A percentile compares a stretch with the other conserved stretches of the same genome.
phyloP scores from a whole-genome alignment of 257 asterid species.

The Solanum pennellii region DNA sequence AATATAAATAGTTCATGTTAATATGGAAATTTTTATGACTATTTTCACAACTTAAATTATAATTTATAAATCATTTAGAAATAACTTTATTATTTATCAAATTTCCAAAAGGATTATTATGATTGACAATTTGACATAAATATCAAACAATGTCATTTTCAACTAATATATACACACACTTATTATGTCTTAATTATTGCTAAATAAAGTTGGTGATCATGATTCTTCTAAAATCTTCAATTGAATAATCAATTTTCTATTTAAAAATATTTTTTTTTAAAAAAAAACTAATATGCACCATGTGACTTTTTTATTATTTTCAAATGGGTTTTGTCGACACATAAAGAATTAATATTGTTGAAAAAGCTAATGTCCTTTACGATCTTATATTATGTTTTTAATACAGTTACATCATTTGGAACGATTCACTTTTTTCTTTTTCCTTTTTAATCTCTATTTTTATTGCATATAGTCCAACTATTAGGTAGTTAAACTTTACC shows the following conservation, averaged over 20 bases:
- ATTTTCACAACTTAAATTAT: not conserved
- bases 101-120: too few species aligned
- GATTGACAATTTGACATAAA: not conserved
- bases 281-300: not conserved
- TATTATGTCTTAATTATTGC: not conserved
- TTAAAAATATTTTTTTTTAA: not conserved
- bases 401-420: not conserved
- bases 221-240: not conserved
- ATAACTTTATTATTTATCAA: too few species aligned
- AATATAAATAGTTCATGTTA: accelerated
- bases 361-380: not conserved
- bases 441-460: not conserved
- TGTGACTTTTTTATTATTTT: not conserved
- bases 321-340: not conserved
- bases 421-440: not conserved
- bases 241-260: not conserved
- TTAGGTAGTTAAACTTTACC: not conserved
- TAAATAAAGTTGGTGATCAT: not conserved
- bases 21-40: accelerated
- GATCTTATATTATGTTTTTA: not conserved
- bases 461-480: not conserved
- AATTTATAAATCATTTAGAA: too few species aligned
- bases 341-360: not conserved
- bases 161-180: not conserved
- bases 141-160: not conserved